Evolutionary conservation across 2,329 filamentous ascomycete genomes (phyloP).

Genomic region (Clathrospora elynae): DNA sequence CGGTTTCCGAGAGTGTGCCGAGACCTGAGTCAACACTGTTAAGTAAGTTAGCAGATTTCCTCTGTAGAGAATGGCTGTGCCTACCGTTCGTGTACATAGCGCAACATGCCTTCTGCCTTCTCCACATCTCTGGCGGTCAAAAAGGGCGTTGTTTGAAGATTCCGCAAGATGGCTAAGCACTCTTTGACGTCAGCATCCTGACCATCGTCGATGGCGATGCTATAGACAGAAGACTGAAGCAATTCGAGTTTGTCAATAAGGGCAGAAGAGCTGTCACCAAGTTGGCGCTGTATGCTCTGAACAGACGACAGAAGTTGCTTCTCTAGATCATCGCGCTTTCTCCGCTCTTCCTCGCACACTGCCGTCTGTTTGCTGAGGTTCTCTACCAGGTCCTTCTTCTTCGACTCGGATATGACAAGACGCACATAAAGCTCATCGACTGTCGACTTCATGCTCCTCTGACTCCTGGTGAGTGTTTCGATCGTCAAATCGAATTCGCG

Average conservation of each 20-base stretch:
- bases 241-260: constrained; percentile 22
- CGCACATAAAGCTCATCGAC: constrained; percentile 24
- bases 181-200: constrained; percentile 18
- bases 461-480: constrained; percentile 16
- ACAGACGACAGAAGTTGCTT: constrained; percentile 23
- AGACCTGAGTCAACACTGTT: constrained; percentile 30
- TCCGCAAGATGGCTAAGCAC: constrained; percentile 24
- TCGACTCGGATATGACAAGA: constrained; percentile 18
- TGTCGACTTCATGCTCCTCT: constrained; percentile 15
- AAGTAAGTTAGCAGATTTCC: constrained; percentile 7
- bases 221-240: constrained; percentile 18
- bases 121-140: constrained; percentile 28
- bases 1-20: constrained; percentile 7
- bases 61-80: background rate
- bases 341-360: constrained; percentile 28
- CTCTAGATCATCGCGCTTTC: constrained; percentile 29
- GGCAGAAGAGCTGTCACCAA: constrained; percentile 14
- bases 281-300: constrained; percentile 20
- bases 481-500: constrained; percentile 18
- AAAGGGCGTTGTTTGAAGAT: constrained; percentile 20
- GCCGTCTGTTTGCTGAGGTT: constrained; percentile 16
- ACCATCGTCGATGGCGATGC: background rate
- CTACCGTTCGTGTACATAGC: constrained; percentile 29
- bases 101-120: constrained; percentile 32
- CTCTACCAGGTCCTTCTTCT: constrained; percentile 17